Conservation (phyloP, 140 eudicot species). For the Anethum foeniculum region DNA sequence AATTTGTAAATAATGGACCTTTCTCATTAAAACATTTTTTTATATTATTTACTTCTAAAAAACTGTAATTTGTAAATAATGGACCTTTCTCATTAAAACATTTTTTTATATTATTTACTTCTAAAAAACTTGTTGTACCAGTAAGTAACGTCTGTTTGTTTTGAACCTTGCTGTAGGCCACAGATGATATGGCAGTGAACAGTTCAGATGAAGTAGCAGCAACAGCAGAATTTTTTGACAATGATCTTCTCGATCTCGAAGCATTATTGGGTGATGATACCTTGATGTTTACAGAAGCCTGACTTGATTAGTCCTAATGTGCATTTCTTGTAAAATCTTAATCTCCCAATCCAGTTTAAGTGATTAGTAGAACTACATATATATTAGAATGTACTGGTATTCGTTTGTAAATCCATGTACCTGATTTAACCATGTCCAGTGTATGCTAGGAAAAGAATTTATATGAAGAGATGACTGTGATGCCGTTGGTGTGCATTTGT, state of each 20-base stretch:
- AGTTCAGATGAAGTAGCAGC: conserved; percentile 36
- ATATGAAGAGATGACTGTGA: background rate
- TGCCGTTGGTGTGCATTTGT: conserved; percentile 6
- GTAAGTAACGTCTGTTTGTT: background rate
- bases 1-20: background rate
- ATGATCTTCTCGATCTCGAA: conserved; percentile 75
- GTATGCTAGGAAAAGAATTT: background rate
- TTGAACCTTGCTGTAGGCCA: conserved; percentile 31
- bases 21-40: background rate
- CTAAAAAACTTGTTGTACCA: background rate
- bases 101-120: background rate
- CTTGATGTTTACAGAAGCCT: conserved; percentile 32
- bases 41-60: background rate
- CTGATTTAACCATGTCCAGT: conserved; percentile 2
- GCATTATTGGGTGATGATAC: conserved; percentile 57
- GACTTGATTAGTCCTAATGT: background rate
- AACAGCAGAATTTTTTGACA: conserved; percentile 38
- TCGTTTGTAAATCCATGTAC: conserved; percentile 16
- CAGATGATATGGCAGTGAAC: conserved; percentile 33
- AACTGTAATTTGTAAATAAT: background rate
- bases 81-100: background rate
- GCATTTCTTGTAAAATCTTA: conserved; percentile 18
- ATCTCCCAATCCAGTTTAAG: background rate
- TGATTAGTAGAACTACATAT: conserved; percentile 3
- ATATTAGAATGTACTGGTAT: conserved; percentile 3